These are phyloP conservation scores for Arthrobotrys sinensis DNA, from an alignment of 2,329 filamentous ascomycete species.

Conservation along the genomic window DNA sequence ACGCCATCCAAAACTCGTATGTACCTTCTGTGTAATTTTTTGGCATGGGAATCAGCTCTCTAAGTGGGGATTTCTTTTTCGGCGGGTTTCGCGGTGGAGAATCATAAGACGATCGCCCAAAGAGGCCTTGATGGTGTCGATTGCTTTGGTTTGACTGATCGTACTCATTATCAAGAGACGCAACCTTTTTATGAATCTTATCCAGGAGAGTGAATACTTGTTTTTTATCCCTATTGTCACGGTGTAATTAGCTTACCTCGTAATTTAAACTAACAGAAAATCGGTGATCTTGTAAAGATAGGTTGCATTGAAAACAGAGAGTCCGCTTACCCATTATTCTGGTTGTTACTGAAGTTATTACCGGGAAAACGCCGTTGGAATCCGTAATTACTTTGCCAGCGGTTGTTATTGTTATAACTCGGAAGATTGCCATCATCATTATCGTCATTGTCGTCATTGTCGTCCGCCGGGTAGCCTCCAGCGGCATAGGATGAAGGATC, in stretches of 20 bases:
- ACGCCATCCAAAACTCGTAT: conserved; percentile 40
- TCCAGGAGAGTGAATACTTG: background rate
- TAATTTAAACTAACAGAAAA: too few species aligned
- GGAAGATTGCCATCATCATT: conserved; percentile 43
- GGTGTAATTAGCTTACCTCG: too few species aligned
- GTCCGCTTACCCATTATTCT: background rate
- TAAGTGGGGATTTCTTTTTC: conserved; percentile 7
- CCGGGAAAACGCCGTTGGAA: background rate
- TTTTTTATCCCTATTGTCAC: background rate
- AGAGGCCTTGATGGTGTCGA: too few species aligned
- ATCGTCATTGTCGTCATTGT: conserved; percentile 57
- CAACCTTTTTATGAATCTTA: background rate
- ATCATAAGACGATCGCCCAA: too few species aligned
- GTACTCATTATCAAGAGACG: background rate
- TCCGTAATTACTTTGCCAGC: too few species aligned
- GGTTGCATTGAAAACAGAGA: too few species aligned
- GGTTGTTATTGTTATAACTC: too few species aligned
- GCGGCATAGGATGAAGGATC: conserved; percentile 76
- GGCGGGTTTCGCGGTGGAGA: too few species aligned
- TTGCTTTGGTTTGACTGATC: background rate
- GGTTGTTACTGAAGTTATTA: background rate
- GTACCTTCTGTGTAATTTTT: conserved; percentile 22
- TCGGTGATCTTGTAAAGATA: too few species aligned
- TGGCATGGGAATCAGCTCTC: conserved; percentile 21
- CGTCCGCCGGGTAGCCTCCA: conserved; percentile 65